Conservation (phyloP, 148 eudicot species). For the Amaranthus cruentus region DNA sequence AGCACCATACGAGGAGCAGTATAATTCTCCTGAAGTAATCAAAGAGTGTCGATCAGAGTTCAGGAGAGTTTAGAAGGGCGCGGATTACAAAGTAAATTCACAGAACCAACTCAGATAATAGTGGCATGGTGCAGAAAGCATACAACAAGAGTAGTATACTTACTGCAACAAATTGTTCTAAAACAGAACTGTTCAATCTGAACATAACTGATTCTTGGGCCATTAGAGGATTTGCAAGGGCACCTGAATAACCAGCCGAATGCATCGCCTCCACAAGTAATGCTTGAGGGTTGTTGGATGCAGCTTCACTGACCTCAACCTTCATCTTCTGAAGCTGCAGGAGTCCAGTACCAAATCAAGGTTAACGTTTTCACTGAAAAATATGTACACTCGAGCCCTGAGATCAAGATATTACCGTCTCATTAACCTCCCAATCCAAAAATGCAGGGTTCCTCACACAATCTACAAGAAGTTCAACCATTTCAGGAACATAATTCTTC, state of each 20-base stretch:
- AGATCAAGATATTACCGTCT: conserved; percentile 54
- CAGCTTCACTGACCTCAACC: conserved; percentile 61
- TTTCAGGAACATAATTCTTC: conserved; percentile 77
- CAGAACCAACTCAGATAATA: background rate
- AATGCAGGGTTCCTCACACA: conserved; percentile 93
- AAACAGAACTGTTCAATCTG: conserved; percentile 49
- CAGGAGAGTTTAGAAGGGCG: background rate
- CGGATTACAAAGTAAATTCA: background rate
- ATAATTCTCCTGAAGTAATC: conserved; percentile 58
- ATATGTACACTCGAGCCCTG: background rate
- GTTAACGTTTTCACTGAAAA: background rate
- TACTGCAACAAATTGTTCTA: conserved; percentile 82
- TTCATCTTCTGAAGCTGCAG: conserved; percentile 70
- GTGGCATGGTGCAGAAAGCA: background rate
- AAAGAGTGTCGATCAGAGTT: conserved; percentile 7
- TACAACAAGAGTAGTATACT: conserved; percentile 27
- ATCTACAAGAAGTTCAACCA: conserved; percentile 95
- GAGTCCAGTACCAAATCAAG: background rate
- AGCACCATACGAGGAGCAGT: conserved; percentile 90
- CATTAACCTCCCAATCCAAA: conserved; percentile 95
- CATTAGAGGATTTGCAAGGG: conserved; percentile 64
- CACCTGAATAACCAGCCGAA: conserved; percentile 84
- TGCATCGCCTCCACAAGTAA: conserved; percentile 84
- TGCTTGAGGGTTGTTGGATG: conserved; percentile 69
- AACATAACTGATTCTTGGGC: conserved; percentile 68